These are phyloP conservation scores for Vitis rupestris DNA, from an alignment of 164 flowering plant species.

Conservation along the genomic window DNA sequence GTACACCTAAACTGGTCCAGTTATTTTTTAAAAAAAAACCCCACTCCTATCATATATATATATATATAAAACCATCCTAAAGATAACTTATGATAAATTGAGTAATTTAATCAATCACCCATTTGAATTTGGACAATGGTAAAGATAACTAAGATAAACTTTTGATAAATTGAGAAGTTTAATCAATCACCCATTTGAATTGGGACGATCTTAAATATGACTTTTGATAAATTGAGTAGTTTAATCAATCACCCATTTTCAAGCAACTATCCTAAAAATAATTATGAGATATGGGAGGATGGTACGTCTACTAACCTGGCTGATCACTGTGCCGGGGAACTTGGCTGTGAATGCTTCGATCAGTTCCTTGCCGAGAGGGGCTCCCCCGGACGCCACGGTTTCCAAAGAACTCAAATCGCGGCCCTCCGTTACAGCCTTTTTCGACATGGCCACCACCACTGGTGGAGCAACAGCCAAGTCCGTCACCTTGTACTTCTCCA, in stretches of 20 bases:
- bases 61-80: too few species aligned
- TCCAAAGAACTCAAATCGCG: conserved; percentile 64
- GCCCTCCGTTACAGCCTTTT: conserved; percentile 24
- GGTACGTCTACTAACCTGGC: conserved; percentile 32
- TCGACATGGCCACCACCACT: conserved; percentile 62
- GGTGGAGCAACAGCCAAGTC: conserved; percentile 63
- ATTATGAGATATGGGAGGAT: conserved; percentile 23
- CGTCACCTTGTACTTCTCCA: conserved; percentile 50
- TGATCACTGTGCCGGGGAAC: conserved; percentile 40
- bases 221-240: too few species aligned
- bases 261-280: conserved; percentile 22
- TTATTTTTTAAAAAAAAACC: too few species aligned
- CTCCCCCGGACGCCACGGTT: conserved; percentile 56
- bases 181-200: too few species aligned
- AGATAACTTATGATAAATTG: too few species aligned
- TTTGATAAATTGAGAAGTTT: too few species aligned
- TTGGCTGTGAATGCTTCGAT: conserved; percentile 31
- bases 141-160: too few species aligned
- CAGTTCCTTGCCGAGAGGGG: conserved; percentile 70
- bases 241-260: conserved; percentile 23
- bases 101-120: too few species aligned
- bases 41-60: too few species aligned
- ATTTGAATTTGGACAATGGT: too few species aligned
- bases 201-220: too few species aligned
- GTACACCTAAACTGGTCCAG: too few species aligned